These are phyloP conservation scores for Populus nigra DNA, from an alignment of 345 rosid species.

Conservation along the genomic window DNA sequence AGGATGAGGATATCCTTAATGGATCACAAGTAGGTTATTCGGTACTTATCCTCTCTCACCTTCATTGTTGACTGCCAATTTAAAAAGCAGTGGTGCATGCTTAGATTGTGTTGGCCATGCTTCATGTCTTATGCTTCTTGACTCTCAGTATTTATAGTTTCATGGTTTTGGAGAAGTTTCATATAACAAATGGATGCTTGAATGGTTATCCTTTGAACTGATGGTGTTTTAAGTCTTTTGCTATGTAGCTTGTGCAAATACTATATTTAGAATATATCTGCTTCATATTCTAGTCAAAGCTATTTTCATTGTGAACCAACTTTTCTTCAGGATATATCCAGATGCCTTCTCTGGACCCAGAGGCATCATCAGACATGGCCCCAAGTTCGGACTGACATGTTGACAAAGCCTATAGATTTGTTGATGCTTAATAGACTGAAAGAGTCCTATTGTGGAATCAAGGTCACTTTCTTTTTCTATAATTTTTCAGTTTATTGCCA, in stretches of 20 bases:
- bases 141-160: not conserved
- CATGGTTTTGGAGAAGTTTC: not conserved
- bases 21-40: not conserved
- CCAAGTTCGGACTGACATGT: conserved; percentile 67
- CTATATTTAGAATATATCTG: not conserved
- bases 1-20: not conserved
- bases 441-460: conserved; percentile 74
- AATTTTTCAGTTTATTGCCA: not conserved
- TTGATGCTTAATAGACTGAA: conserved; percentile 77
- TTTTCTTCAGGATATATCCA: conserved; percentile 74
- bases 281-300: not conserved
- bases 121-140: not conserved
- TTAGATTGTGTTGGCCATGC: not conserved
- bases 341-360: conserved; percentile 96
- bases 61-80: not conserved
- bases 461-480: conserved; percentile 42
- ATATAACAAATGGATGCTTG: not conserved
- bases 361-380: conserved; percentile 96
- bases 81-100: not conserved
- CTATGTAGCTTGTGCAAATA: not conserved
- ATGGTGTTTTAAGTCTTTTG: not conserved
- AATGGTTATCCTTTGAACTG: not conserved
- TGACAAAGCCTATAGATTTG: conserved; percentile 77
- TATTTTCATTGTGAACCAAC: not conserved
- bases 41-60: not conserved